phyloP scores from a whole-genome alignment of 208 protist genomes.

The Leishmania gerbilli region DNA sequence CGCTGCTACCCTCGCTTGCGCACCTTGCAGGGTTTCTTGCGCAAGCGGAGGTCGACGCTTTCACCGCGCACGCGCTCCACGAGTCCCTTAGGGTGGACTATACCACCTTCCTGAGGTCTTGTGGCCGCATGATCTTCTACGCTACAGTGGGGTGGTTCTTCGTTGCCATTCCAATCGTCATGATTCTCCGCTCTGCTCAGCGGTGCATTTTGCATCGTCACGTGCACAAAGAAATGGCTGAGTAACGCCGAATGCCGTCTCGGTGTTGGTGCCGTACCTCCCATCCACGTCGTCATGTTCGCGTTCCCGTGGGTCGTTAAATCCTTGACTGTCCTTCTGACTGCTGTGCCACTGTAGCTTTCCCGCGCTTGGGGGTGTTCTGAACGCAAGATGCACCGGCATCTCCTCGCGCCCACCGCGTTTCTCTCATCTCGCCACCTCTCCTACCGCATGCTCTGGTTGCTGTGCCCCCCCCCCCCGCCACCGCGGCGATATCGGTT shows the following conservation, averaged over 20 bases:
- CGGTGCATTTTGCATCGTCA: neutral
- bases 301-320: neutral
- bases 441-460: neutral
- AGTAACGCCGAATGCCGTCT: neutral
- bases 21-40: constrained; percentile 7
- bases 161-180: constrained; percentile 16
- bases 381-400: neutral
- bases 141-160: constrained; percentile 39
- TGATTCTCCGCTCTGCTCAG: constrained; percentile 14
- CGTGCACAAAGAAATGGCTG: neutral
- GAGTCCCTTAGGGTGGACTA: constrained; percentile 24
- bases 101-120: constrained; percentile 27
- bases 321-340: neutral
- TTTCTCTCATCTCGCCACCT: neutral
- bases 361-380: too few relatives aligned
- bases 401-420: neutral
- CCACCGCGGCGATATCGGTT: neutral
- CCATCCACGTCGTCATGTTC: neutral
- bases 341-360: neutral
- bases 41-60: constrained; percentile 23
- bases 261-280: neutral
- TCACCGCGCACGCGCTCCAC: constrained; percentile 34
- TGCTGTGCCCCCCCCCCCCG: too few relatives aligned
- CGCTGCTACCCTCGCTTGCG: constrained; percentile 43
- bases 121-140: constrained; percentile 39